Percentiles rank a stretch among this genome's conserved stretches.
These are phyloP conservation scores for Seiridium unicorne DNA, from an alignment of 2,329 filamentous ascomycete species.

Conservation along the genomic window DNA sequence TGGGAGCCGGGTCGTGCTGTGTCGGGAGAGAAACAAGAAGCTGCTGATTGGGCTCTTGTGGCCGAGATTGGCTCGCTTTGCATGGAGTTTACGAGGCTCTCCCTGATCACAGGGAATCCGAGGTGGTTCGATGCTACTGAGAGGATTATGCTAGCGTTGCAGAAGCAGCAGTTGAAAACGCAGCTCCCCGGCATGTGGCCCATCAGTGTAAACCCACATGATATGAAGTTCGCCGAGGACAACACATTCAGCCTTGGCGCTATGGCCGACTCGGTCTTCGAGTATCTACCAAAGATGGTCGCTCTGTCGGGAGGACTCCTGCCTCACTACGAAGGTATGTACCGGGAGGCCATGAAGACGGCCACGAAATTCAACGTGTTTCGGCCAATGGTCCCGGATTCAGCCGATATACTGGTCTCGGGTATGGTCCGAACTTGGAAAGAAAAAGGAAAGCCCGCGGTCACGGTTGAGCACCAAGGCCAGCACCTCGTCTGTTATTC, in stretches of 20 bases:
- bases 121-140: conserved; percentile 29
- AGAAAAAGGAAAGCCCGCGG: conserved; percentile 25
- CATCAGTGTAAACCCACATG: conserved; percentile 57
- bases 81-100: conserved; percentile 31
- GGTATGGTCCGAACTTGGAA: conserved; percentile 34
- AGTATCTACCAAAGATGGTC: conserved; percentile 50
- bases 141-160: conserved; percentile 23
- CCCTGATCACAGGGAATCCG: conserved; percentile 27
- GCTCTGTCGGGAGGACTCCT: conserved; percentile 58
- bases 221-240: conserved; percentile 37
- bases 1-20: conserved; percentile 22
- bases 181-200: conserved; percentile 65
- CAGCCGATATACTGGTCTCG: conserved; percentile 60
- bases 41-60: conserved; percentile 17
- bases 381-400: conserved; percentile 58
- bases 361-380: conserved; percentile 62
- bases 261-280: conserved; percentile 42
- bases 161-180: conserved; percentile 20
- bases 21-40: conserved; percentile 18
- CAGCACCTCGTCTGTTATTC: conserved; percentile 51
- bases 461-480: conserved; percentile 29
- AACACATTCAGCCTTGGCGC: conserved; percentile 32
- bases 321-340: conserved; percentile 59
- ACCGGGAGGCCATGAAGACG: conserved; percentile 58
- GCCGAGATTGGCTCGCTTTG: conserved; percentile 27